phyloP scores from a whole-genome alignment of 768 basidiomycete genomes.

The Coprinopsis sp. region DNA sequence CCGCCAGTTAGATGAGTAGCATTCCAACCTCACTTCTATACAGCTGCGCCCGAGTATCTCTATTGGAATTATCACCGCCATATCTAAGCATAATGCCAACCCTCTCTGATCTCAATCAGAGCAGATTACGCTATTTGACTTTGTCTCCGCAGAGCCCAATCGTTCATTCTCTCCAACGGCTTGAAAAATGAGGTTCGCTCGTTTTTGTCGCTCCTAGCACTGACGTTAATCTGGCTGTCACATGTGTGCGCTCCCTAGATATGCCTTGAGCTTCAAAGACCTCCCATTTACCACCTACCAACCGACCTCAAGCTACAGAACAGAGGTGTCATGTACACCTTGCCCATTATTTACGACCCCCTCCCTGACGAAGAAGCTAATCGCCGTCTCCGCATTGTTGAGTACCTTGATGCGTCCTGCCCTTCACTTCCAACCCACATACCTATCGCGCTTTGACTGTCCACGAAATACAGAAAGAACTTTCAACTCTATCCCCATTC shows the following conservation, averaged over 20 bases:
- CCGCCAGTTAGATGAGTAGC: no score
- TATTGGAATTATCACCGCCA: no score
- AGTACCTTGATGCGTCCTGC: slow-evolving; percentile 41
- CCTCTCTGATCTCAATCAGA: slow-evolving; percentile 1
- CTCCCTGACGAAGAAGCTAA: slow-evolving; percentile 29
- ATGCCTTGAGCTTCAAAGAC: slow-evolving; percentile 10
- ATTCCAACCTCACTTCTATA: no score
- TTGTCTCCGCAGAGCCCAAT: not conserved
- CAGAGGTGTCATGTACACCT: slow-evolving; percentile 25
- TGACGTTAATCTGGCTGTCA: not conserved
- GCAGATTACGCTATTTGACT: slow-evolving; percentile 7
- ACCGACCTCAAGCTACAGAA: slow-evolving; percentile 1
- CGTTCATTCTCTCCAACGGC: slow-evolving; percentile 1
- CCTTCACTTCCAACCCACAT: slow-evolving; percentile 28
- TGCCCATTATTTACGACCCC: slow-evolving; percentile 45
- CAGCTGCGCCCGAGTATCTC: no score
- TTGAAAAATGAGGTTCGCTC: slow-evolving; percentile 4
- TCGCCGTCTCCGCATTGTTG: slow-evolving; percentile 36
- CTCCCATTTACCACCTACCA: slow-evolving; percentile 8
- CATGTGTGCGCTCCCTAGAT: no score
- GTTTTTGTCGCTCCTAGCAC: not conserved
- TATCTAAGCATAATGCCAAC: no score
- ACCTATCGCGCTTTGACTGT: slow-evolving; percentile 28
- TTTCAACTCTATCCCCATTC: slow-evolving; percentile 3
- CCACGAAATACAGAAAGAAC: slow-evolving; percentile 9